Evolutionary conservation across 495 filamentous ascomycete species (phyloP).

Genomic region (Collariella sp.): DNA sequence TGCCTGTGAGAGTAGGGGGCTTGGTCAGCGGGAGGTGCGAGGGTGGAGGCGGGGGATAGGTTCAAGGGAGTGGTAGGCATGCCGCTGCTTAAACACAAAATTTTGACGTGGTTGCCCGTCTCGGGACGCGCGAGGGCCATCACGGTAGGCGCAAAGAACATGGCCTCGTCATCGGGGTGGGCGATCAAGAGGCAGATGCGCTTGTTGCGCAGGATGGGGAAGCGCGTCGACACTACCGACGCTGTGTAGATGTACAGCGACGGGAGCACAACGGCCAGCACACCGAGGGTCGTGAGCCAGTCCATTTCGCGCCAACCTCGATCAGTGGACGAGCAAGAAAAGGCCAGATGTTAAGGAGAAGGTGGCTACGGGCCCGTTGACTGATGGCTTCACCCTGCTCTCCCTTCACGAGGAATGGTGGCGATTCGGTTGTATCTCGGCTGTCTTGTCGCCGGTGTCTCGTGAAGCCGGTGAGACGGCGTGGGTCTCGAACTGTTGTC

Average conservation of each 20-base stretch:
- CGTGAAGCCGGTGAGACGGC: no score
- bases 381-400: no score
- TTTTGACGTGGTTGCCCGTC: slow-evolving; percentile 80
- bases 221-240: slow-evolving; percentile 44
- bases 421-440: no score
- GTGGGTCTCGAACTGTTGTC: no score
- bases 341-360: neutral
- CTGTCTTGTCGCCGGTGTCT: no score
- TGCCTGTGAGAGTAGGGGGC: slow-evolving; percentile 39
- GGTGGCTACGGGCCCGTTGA: neutral
- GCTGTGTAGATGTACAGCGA: slow-evolving; percentile 55
- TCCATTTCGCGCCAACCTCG: slow-evolving; percentile 16
- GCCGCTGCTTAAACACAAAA: slow-evolving; percentile 85
- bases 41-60: neutral
- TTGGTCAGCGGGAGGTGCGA: neutral
- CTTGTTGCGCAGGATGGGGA: slow-evolving; percentile 67
- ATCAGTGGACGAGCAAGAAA: neutral
- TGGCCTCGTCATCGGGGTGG: slow-evolving; percentile 96
- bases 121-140: slow-evolving; percentile 64
- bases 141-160: slow-evolving; percentile 94
- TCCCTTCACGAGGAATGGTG: no score
- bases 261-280: slow-evolving; percentile 50
- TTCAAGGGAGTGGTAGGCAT: slow-evolving; percentile 22
- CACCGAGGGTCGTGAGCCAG: slow-evolving; percentile 26
- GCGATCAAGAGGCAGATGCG: slow-evolving; percentile 86